Evolutionary conservation across 306 rosid genomes (phyloP), one percentile per base, ranked within the genome.

Genomic region (Citrullus mucosospermus): DNA sequence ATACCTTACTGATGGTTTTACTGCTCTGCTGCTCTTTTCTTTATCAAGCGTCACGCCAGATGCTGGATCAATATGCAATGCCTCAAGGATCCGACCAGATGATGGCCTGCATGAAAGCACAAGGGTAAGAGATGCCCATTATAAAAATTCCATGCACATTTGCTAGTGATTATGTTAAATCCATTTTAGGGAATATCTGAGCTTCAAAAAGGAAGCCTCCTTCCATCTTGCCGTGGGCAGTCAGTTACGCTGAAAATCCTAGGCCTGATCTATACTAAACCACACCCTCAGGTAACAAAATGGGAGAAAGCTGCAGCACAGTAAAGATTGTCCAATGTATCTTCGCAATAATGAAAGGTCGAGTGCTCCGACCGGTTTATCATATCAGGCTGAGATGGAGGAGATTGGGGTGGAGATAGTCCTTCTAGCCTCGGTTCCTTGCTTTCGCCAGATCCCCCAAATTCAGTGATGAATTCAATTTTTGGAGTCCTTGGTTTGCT

Each of bases 331-430:
- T 88, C 98, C 89, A 90, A 91, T 89, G 89, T 87, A 95, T 95
- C 98, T 91, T 92, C 90, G 92, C 93, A 92, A 92, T 83, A 89
- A 89, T 88, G 81, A 95, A 95, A 87, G 99, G 93, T 90, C 91
- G 87, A 92, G 98, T 95, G 98, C 97, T 91, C 98, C 97, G 97
- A 95, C 99, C 99, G 98, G 92, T 85, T 95, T 81, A 92, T 85
- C 84, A 75, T 70, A 88, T 92, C 96, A 82, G 92, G 88, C 78
- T 85, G 97, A 72, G 96, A 88, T 79, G 89, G 88, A 83, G 92
- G 90, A 85, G 99, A 92, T 53, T 86, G 83, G 41, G 99, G 98
- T 81, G 97, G 97, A 86, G 99, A 92, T 83, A 89, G 83, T 85
- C 91, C 90, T 85, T 86, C 91, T 65, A 80, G 90, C 89, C 85